Evolutionary conservation across 805 yeast species (phyloP).

Genomic region (Debaryomyces prosopidis): DNA sequence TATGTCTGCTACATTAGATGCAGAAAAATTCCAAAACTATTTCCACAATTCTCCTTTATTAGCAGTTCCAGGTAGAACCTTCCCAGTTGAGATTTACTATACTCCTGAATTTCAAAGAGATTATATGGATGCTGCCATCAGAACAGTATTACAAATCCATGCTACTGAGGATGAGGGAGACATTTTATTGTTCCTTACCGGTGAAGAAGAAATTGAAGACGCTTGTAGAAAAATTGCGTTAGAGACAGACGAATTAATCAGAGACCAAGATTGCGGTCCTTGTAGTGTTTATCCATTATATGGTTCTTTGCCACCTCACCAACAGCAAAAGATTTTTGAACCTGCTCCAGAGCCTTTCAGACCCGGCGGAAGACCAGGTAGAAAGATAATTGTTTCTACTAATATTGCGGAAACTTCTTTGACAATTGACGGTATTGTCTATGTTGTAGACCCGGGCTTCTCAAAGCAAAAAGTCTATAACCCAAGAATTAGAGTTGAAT

Average conservation of each 20-base stretch:
- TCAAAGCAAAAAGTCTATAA: slow-evolving; percentile 95
- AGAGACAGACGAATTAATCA: slow-evolving; percentile 84
- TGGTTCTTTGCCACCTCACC: slow-evolving; percentile 95
- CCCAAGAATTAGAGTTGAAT: slow-evolving; percentile 94
- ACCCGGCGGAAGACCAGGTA: slow-evolving; percentile 85
- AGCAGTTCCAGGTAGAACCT: slow-evolving; percentile 98
- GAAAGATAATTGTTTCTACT: slow-evolving; percentile 89
- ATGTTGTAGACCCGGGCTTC: slow-evolving; percentile 97
- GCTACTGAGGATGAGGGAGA: slow-evolving; percentile 96
- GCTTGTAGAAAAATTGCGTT: slow-evolving; percentile 86
- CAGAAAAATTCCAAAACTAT: slow-evolving; percentile 89
- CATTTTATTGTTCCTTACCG: slow-evolving; percentile 81
- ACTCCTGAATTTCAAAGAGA: slow-evolving; percentile 97
- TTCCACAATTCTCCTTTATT: slow-evolving; percentile 90
- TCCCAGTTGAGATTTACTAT: slow-evolving; percentile 94
- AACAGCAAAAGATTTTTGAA: slow-evolving; percentile 91
- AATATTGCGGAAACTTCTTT: slow-evolving; percentile 97
- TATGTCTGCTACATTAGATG: slow-evolving; percentile 98
- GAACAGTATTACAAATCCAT: slow-evolving; percentile 94
- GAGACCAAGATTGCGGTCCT: slow-evolving; percentile 92
- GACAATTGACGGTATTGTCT: slow-evolving; percentile 96
- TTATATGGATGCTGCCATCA: slow-evolving; percentile 89
- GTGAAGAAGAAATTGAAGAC: slow-evolving; percentile 98
- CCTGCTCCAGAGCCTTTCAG: slow-evolving; percentile 78
- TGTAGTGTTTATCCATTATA: slow-evolving; percentile 87